Base-by-base conservation (phyloP, 1,284 basidiomycete genomes). In the Naganishia liquefaciens region DNA sequence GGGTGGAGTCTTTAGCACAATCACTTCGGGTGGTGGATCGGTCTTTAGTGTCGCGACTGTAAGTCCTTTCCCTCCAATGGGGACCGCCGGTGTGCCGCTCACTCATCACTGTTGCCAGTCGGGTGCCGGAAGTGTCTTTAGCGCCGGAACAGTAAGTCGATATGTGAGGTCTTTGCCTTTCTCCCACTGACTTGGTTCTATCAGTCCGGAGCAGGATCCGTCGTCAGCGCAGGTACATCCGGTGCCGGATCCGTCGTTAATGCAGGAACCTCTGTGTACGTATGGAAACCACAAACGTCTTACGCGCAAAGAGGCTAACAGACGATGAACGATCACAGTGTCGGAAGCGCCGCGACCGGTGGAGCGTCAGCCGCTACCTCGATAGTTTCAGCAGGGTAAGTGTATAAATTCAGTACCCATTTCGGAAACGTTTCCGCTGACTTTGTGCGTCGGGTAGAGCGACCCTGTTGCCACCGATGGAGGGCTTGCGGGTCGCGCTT, bases 1-100 rank as follows among this genome's bases (percentile, higher is more conserved):
- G 17, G 55, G 46, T 15, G 55, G 55, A 25, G 44, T 60, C 0
- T n/a, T 30, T 9, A 60, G 55, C 46, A 60, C 55, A 1, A 33
- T 60, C n/a, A 60, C 55, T 27, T 60, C 55, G 15, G 55, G 55
- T 40, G 55, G 17, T 25, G 55, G 27, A 46, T 57, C 54, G 4
- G 54, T 57, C 4, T 43, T 15, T 10, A 37, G 33, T 10, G 55
- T 27, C 2, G 55, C n/a, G 1, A 60, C 55, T 40, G 55, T 60
- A 46, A 28, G 55, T 58, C 43, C 2, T 47, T n/a, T 49, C 30
- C 15, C 17, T 6, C 2, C 40, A 10, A 27, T 55, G 19, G 19
- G 4, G 2, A 21, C 4, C 9, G 17, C 17, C 19, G 39, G 19
- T 40, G 25, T 37, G 53, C 50, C 43, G 25, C 11, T 47, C 5